Conservation (phyloP, 306 rosid species). For the Vigna hirtella region DNA sequence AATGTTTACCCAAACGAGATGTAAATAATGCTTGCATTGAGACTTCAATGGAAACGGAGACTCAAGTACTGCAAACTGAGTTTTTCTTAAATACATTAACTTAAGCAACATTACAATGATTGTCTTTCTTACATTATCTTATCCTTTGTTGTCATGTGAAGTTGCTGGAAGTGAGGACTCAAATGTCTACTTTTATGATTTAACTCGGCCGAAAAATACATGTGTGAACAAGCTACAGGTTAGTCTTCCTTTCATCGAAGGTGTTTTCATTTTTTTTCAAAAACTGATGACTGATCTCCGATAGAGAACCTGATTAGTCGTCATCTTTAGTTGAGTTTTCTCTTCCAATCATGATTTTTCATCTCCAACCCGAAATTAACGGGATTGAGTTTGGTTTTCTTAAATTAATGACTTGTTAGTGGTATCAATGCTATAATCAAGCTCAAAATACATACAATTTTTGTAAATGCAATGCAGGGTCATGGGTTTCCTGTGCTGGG, state of each 20-base stretch:
- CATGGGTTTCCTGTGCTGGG: conserved; percentile 91
- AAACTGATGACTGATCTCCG: too few relatives aligned
- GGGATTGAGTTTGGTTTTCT: too few relatives aligned
- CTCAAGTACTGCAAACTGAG: neutral
- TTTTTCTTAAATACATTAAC: conserved; percentile 33
- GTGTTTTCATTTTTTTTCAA: too few relatives aligned
- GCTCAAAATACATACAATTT: conserved; percentile 41
- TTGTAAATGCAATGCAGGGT: conserved; percentile 65
- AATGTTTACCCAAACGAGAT: neutral
- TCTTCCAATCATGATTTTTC: too few relatives aligned
- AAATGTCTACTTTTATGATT: conserved; percentile 95
- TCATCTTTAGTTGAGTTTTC: too few relatives aligned
- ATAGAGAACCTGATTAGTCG: too few relatives aligned
- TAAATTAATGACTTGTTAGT: too few relatives aligned
- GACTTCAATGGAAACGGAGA: conserved; percentile 12
- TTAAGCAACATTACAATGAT: neutral
- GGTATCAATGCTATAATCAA: neutral
- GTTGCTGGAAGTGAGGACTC: conserved; percentile 99
- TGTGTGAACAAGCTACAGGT: conserved; percentile 99
- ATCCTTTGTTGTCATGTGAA: conserved; percentile 48
- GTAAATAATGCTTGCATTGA: conserved; percentile 2
- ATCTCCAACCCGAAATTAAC: too few relatives aligned
- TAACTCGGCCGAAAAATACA: conserved; percentile 88
- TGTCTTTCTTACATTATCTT: conserved; percentile 47
- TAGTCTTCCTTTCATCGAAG: conserved; percentile 34